Evolutionary conservation across 176 grass and related monocot species (phyloP), one percentile per base, ranked within the genome.

Genomic region (Tillandsia leiboldiana): DNA sequence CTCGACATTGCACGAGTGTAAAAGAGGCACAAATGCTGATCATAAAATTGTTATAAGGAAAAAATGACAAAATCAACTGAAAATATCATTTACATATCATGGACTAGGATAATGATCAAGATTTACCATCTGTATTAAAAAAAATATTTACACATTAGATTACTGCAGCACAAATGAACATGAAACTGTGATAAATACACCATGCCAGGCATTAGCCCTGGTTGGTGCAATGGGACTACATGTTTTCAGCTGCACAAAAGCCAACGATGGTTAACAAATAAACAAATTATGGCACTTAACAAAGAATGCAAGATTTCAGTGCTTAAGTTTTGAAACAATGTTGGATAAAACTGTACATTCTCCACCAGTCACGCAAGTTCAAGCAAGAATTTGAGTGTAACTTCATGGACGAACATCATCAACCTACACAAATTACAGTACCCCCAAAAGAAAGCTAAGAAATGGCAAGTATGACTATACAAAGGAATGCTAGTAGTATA

Each of bases 331-430:
- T 17, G 56, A 59, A 59, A 59, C 20, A 17, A 59, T 59, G 56
- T 59, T 18, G 12, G 2, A 20, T 59, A 58, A 42, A 58, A n/a
- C 54, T 58, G 54, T 58, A 20, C 14, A 14, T n/a, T 22, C 9
- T 59, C 15, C 5, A 59, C 15, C n/a, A 18, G 15, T 9, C n/a
- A 22, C 20, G 33, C 56, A n/a, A 59, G 20, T 18, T 59, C 20
- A 18, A n/a, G 3, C 20, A 20, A 22, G 8, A 59, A 20, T 22
- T 59, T 6, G 20, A 57, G 53, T 15, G 56, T 14, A 59, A 59
- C 56, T 59, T 22, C 8, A 74, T 14, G 71, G 65, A 69, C 77
- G 73, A 75, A 88, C 77, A 84, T 27, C 53, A 71, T 48, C n/a
- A 42, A 15, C 27, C 26, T 69, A 28, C 66, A 33, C 66, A 69